A percentile compares a stretch with the other conserved stretches of the same genome.
phyloP scores from a whole-genome alignment of 805 yeast species.

The Yarrowia osloensis region DNA sequence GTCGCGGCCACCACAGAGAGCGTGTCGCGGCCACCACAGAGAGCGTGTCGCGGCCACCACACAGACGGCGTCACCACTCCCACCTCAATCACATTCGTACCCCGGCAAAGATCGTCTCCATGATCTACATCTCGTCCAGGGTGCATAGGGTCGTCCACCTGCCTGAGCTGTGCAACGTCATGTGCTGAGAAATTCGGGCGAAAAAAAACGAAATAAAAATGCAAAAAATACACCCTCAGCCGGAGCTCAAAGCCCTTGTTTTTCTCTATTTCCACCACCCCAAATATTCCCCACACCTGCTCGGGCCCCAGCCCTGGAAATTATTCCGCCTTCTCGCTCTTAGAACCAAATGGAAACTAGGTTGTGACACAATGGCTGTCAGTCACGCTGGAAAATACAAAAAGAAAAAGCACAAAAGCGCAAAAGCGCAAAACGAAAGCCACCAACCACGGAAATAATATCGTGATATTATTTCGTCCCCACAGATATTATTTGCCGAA shows the following conservation, averaged over 20 bases:
- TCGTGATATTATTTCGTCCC: neutral
- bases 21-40: too few relatives aligned
- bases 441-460: neutral
- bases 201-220: neutral
- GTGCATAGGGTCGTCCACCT: conserved; percentile 12
- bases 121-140: conserved; percentile 13
- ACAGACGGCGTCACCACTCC: too few relatives aligned
- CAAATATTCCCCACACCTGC: too few relatives aligned
- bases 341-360: neutral
- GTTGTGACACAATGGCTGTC: conserved; percentile 1
- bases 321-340: neutral
- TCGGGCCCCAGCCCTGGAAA: neutral
- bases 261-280: too few relatives aligned
- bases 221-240: neutral
- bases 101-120: neutral
- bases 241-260: too few relatives aligned
- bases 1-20: too few relatives aligned
- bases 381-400: neutral
- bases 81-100: neutral
- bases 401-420: neutral
- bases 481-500: conserved; percentile 6
- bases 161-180: neutral
- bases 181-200: neutral
- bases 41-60: too few relatives aligned
- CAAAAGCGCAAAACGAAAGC: neutral